phyloP scores from a whole-genome alignment of 768 basidiomycete genomes.

The Rhodocollybia butyracea region DNA sequence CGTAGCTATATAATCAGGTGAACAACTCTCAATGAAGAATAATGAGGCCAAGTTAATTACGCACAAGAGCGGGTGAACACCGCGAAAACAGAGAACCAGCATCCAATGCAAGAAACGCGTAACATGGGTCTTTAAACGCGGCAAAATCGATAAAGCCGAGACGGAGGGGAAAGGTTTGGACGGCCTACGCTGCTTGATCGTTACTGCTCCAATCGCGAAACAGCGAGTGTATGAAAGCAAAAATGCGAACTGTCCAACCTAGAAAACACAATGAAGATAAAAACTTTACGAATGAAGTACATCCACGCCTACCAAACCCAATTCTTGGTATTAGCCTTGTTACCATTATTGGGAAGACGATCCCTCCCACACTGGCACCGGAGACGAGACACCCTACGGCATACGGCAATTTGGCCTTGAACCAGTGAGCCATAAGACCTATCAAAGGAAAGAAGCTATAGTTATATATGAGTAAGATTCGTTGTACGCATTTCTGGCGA shows the following conservation, averaged over 20 bases:
- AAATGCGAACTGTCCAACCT: conserved; percentile 27
- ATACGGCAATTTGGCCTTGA: conserved; percentile 25
- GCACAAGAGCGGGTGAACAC: too few species aligned
- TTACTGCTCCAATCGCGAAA: conserved; percentile 17
- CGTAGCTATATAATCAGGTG: too few species aligned
- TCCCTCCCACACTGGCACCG: conserved; percentile 28
- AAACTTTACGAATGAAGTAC: not conserved
- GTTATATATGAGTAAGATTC: not conserved
- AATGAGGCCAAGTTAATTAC: too few species aligned
- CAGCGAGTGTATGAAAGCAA: conserved; percentile 22
- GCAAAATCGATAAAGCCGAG: conserved; percentile 16
- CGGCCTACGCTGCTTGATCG: conserved; percentile 21
- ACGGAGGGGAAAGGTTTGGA: conserved; percentile 19
- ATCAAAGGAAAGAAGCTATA: conserved; percentile 30
- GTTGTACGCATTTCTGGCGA: not conserved
- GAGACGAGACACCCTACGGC: conserved; percentile 32
- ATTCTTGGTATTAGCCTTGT: conserved; percentile 15
- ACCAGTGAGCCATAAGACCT: conserved; percentile 32
- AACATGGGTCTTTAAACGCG: conserved; percentile 19
- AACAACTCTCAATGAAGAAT: too few species aligned
- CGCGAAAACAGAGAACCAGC: conserved; percentile 20
- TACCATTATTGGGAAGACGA: conserved; percentile 26
- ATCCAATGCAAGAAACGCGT: conserved; percentile 15
- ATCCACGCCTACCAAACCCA: conserved; percentile 16
- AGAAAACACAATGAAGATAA: not conserved